These are phyloP conservation scores for Stylosanthes scabra DNA, from an alignment of 331 rosid genomes.

Conservation along the genomic window DNA sequence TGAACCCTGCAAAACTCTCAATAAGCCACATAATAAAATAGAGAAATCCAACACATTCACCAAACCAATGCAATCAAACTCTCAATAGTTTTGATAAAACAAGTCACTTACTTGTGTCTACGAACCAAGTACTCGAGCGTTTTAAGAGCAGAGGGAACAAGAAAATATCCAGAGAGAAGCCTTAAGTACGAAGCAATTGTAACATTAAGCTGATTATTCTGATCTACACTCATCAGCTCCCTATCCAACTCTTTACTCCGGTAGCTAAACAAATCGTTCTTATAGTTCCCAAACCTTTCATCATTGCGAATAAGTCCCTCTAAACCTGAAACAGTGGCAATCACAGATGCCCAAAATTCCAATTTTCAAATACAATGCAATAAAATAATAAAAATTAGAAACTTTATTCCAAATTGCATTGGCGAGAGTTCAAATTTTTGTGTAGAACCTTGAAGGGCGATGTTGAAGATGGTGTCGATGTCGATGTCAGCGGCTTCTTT, in stretches of 20 bases:
- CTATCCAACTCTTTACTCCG: conserved; percentile 76
- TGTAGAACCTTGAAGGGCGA: conserved; percentile 61
- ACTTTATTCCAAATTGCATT: neutral
- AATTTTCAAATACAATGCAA: neutral
- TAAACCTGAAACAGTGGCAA: conserved; percentile 60
- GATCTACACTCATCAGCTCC: conserved; percentile 70
- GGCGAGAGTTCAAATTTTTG: too few species aligned
- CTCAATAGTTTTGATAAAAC: too few species aligned
- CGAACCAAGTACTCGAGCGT: conserved; percentile 94
- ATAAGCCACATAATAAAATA: too few species aligned
- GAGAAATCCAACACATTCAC: neutral
- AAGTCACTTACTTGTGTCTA: conserved; percentile 67
- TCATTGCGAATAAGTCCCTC: conserved; percentile 69
- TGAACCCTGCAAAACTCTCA: conserved; percentile 74
- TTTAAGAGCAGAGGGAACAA: conserved; percentile 62
- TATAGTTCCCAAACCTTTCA: conserved; percentile 69
- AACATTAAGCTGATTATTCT: conserved; percentile 63
- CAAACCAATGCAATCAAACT: too few species aligned
- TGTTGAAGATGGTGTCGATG: conserved; percentile 56
- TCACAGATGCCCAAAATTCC: neutral
- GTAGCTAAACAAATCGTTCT: conserved; percentile 73
- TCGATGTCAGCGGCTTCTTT: conserved; percentile 86
- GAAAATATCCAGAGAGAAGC: conserved; percentile 73
- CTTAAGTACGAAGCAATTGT: conserved; percentile 69
- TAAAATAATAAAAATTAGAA: too few species aligned